These are phyloP conservation scores for Exserohilum turcica DNA, from an alignment of 2,329 filamentous ascomycete genomes.

Conservation along the genomic window DNA sequence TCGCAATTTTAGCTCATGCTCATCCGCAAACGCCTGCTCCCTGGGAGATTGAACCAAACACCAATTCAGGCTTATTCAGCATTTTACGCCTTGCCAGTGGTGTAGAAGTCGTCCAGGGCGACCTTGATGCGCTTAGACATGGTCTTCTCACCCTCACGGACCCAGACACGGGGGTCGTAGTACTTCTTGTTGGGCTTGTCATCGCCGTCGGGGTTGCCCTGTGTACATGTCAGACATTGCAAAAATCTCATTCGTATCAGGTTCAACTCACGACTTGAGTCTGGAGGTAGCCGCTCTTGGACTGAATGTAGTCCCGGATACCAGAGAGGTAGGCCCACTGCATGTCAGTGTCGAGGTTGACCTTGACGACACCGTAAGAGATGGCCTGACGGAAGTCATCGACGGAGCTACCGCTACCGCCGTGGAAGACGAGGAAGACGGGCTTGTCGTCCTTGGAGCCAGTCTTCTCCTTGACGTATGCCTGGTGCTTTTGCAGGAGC, in stretches of 20 bases:
- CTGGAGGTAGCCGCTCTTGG: slow-evolving; percentile 86
- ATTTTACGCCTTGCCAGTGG: slow-evolving; percentile 72
- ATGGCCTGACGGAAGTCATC: slow-evolving; percentile 71
- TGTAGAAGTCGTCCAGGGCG: slow-evolving; percentile 91
- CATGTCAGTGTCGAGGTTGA: slow-evolving; percentile 98
- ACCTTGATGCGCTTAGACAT: slow-evolving; percentile 77
- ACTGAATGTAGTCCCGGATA: slow-evolving; percentile 92
- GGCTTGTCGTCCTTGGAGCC: slow-evolving; percentile 56
- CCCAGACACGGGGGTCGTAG: slow-evolving; percentile 85
- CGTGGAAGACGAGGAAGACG: slow-evolving; percentile 99
- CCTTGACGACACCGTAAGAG: slow-evolving; percentile 92
- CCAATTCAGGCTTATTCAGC: not conserved
- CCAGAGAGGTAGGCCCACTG: slow-evolving; percentile 87
- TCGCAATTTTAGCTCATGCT: not conserved
- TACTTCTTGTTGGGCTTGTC: slow-evolving; percentile 99
- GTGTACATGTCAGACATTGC: not conserved
- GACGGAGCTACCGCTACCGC: slow-evolving; percentile 89
- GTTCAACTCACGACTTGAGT: slow-evolving; percentile 63
- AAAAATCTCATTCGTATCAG: not conserved
- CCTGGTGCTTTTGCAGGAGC: slow-evolving; percentile 96
- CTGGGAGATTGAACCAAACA: not conserved
- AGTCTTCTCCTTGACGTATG: slow-evolving; percentile 78
- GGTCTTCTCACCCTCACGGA: slow-evolving; percentile 95
- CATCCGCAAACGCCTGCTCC: slow-evolving; percentile 24
- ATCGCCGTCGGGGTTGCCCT: slow-evolving; percentile 88